These are phyloP conservation scores for Tolypocladium endophyticum DNA, from an alignment of 2,329 filamentous ascomycete genomes.

Conservation along the genomic window DNA sequence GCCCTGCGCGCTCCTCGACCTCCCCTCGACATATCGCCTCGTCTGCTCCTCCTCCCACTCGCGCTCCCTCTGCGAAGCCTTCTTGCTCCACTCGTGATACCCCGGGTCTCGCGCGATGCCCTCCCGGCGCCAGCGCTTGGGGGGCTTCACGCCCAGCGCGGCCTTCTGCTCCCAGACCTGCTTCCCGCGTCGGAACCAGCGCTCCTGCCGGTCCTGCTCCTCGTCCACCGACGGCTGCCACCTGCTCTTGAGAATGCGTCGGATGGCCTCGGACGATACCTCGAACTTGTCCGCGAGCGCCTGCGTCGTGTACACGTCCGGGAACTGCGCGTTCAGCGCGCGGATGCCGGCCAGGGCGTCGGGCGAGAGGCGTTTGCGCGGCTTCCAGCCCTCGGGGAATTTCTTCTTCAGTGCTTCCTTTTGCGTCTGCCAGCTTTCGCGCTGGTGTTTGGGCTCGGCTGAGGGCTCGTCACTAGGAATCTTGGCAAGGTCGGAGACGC, in stretches of 20 bases:
- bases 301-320: slow-evolving; percentile 63
- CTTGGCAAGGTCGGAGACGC: background rate
- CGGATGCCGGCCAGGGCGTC: slow-evolving; percentile 88
- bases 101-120: slow-evolving; percentile 35
- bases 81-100: slow-evolving; percentile 26
- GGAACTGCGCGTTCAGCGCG: slow-evolving; percentile 66
- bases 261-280: slow-evolving; percentile 77
- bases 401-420: slow-evolving; percentile 68
- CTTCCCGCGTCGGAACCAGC: slow-evolving; percentile 53
- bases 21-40: slow-evolving; percentile 11
- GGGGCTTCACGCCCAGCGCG: slow-evolving; percentile 51
- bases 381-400: slow-evolving; percentile 72
- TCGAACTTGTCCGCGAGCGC: slow-evolving; percentile 70
- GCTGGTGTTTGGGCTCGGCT: slow-evolving; percentile 9
- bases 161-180: slow-evolving; percentile 49
- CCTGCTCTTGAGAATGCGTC: slow-evolving; percentile 73
- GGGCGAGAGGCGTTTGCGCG: slow-evolving; percentile 78
- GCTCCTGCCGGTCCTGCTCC: slow-evolving; percentile 43
- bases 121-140: slow-evolving; percentile 46
- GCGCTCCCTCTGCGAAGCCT: slow-evolving; percentile 13
- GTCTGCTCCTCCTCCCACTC: slow-evolving; percentile 19
- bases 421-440: slow-evolving; percentile 60
- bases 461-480: background rate
- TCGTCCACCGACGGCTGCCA: slow-evolving; percentile 55
- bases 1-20: slow-evolving; percentile 5